These are phyloP conservation scores for Panellus pusillus DNA, from an alignment of 768 basidiomycete species.

Conservation along the genomic window DNA sequence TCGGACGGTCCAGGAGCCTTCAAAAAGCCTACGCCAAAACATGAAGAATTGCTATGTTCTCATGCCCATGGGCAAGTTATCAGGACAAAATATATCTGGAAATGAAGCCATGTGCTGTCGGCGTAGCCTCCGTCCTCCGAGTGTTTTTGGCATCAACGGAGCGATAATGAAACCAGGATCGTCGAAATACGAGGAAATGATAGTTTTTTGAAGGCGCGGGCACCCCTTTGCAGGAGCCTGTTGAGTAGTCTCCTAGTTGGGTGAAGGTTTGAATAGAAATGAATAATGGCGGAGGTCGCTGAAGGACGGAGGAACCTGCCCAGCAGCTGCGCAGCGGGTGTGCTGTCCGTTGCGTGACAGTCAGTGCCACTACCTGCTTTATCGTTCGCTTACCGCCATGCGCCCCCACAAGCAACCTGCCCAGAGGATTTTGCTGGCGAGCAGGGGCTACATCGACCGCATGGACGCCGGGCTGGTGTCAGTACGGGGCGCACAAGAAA, in stretches of 20 bases:
- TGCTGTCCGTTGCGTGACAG: too few relatives aligned
- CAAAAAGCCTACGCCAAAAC: background rate
- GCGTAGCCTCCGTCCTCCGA: too few relatives aligned
- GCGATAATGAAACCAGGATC: background rate
- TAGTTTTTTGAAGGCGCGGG: background rate
- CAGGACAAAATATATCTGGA: too few relatives aligned
- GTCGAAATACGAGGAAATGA: background rate
- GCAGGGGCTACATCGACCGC: constrained; percentile 28
- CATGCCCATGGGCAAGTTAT: too few relatives aligned
- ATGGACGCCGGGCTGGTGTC: constrained; percentile 29
- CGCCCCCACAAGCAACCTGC: background rate
- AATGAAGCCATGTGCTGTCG: too few relatives aligned
- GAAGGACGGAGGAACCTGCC: too few relatives aligned
- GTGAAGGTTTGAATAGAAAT: too few relatives aligned
- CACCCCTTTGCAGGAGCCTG: background rate
- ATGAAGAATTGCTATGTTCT: background rate
- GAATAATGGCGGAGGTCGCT: too few relatives aligned
- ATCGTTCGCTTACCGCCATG: constrained; percentile 1
- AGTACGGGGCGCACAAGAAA: constrained; percentile 39
- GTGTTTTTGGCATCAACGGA: too few relatives aligned
- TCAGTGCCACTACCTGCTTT: background rate
- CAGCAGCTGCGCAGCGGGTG: too few relatives aligned
- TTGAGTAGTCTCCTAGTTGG: too few relatives aligned
- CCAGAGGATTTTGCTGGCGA: constrained; percentile 5
- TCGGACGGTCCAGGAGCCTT: too few relatives aligned